A percentile compares a stretch with the other conserved stretches of the same genome.
These are phyloP conservation scores for Camellia lanceoleosa DNA, from an alignment of 148 eudicot genomes.

Conservation along the genomic window DNA sequence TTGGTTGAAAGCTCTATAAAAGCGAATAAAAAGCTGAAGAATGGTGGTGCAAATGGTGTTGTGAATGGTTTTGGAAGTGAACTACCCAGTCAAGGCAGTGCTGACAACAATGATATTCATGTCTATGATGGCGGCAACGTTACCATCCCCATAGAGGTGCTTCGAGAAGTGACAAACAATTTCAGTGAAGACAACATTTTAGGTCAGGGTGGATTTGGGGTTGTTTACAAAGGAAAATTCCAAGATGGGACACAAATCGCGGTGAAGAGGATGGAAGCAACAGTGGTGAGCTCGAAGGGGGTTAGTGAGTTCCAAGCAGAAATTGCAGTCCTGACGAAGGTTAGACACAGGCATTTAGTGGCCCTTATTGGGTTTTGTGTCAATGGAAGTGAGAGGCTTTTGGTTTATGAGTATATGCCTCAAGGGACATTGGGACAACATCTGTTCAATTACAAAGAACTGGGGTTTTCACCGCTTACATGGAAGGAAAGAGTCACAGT, in stretches of 20 bases:
- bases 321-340: constrained; percentile 57
- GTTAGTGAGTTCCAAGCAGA: constrained; percentile 59
- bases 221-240: constrained; percentile 56
- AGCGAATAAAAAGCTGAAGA: constrained; percentile 13
- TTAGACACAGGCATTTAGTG: constrained; percentile 66
- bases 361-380: constrained; percentile 55
- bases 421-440: constrained; percentile 62
- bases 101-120: constrained; percentile 11
- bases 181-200: constrained; percentile 46
- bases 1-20: constrained; percentile 4
- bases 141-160: constrained; percentile 31
- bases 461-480: constrained; percentile 31
- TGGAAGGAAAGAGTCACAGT: constrained; percentile 69
- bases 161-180: constrained; percentile 48
- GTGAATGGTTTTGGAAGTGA: constrained; percentile 12
- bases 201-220: constrained; percentile 68
- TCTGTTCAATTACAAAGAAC: constrained; percentile 31
- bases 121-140: constrained; percentile 37
- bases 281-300: constrained; percentile 35
- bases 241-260: constrained; percentile 62
- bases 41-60: neutral
- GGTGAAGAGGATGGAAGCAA: constrained; percentile 62
- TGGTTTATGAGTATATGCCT: constrained; percentile 72
- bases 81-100: constrained; percentile 14
- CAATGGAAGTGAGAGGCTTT: constrained; percentile 45